These are phyloP conservation scores for Actinomortierella ambigua DNA, from an alignment of 371 early-diverging fungal species.

Conservation along the genomic window DNA sequence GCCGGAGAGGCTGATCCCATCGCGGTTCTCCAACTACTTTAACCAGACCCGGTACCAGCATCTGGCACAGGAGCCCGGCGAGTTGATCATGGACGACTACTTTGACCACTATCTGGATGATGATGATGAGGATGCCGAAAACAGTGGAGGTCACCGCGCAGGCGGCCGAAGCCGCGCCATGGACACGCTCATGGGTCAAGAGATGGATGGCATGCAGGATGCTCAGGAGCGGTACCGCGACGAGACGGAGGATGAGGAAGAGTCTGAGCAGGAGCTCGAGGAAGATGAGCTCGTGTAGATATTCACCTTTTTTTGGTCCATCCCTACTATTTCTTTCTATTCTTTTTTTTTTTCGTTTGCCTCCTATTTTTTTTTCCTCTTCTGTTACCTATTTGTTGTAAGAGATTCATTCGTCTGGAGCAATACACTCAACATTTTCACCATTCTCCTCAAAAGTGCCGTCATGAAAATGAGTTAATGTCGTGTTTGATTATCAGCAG, in stretches of 20 bases:
- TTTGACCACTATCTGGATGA: conserved; percentile 46
- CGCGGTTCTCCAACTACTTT: conserved; percentile 20
- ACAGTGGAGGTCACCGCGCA: not conserved
- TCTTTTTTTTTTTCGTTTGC: no score
- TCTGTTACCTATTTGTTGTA: no score
- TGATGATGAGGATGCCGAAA: conserved; percentile 30
- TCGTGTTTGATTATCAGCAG: no score
- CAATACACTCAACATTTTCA: not conserved
- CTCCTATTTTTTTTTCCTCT: no score
- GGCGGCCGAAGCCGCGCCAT: not conserved
- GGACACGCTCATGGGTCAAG: not conserved
- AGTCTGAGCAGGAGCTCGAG: conserved; percentile 23
- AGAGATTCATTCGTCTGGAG: no score
- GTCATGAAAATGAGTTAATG: no score
- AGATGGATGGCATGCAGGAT: conserved; percentile 22
- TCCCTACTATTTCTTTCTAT: not conserved
- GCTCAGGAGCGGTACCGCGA: conserved; percentile 40
- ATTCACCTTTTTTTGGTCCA: not conserved
- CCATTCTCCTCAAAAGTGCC: no score
- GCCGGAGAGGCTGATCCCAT: conserved; percentile 13
- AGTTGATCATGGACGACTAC: conserved; percentile 46
- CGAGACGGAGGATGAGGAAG: conserved; percentile 20
- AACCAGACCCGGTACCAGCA: conserved; percentile 35
- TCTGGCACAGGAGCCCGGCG: conserved; percentile 39
- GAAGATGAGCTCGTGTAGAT: conserved; percentile 2